Percentiles rank a stretch among this genome's conserved stretches.
phyloP scores from a whole-genome alignment of 1,284 basidiomycete genomes.

The Irpex sp. region DNA sequence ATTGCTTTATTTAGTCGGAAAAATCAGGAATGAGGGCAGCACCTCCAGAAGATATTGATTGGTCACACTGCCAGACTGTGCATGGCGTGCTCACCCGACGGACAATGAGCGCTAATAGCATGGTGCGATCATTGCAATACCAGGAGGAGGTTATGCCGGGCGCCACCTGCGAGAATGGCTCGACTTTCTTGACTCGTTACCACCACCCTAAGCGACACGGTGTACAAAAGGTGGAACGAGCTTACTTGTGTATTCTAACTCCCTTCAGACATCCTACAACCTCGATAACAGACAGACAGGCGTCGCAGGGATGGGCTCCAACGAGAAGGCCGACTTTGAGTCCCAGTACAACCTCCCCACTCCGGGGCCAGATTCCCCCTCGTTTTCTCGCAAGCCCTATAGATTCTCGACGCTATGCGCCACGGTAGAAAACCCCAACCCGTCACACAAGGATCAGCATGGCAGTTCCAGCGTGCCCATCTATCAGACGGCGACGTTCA shows the following conservation, averaged over 20 bases:
- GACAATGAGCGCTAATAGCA: neutral
- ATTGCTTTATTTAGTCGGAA: neutral
- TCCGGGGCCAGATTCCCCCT: slow-evolving; percentile 74
- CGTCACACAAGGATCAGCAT: slow-evolving; percentile 90
- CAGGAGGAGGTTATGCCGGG: neutral
- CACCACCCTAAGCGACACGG: neutral
- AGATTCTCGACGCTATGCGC: slow-evolving; percentile 86
- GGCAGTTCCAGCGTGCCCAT: slow-evolving; percentile 94
- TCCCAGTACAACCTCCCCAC: slow-evolving; percentile 52
- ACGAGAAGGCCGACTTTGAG: slow-evolving; percentile 4
- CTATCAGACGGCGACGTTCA: slow-evolving; percentile 98
- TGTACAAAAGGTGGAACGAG: neutral
- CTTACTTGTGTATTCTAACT: neutral
- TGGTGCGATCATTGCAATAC: slow-evolving; percentile 10
- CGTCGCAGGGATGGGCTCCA: slow-evolving; percentile 9
- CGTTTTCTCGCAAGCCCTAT: slow-evolving; percentile 59
- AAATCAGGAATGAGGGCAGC: neutral
- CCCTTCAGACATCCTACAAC: neutral
- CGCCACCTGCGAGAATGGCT: slow-evolving; percentile 5
- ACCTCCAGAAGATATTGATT: too few species aligned
- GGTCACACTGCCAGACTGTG: neutral
- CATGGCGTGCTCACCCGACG: neutral
- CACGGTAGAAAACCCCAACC: slow-evolving; percentile 77
- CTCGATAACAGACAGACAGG: neutral
- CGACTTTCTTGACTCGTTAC: slow-evolving; percentile 9